Percentiles rank a stretch among this genome's conserved stretches.
phyloP scores from a whole-genome alignment of 495 filamentous ascomycete species.

The Xylaria longipes region DNA sequence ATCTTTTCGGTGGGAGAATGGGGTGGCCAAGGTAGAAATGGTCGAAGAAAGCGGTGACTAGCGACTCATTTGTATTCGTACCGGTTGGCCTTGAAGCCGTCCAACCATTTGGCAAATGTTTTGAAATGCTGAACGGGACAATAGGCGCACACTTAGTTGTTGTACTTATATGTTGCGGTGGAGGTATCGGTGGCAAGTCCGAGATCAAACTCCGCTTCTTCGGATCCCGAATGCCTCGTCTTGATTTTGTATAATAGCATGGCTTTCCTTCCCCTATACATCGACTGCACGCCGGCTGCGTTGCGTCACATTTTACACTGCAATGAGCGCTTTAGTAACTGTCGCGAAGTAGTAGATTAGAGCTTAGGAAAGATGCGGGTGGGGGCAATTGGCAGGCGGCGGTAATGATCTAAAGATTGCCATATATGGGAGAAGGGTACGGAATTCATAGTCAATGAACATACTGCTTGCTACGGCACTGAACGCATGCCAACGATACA shows the following conservation, averaged over 20 bases:
- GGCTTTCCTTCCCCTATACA: conserved; percentile 52
- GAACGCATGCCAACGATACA: conserved; percentile 61
- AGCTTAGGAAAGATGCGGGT: not conserved
- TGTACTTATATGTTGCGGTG: conserved; percentile 19
- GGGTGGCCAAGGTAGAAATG: conserved; percentile 68
- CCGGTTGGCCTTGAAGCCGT: not conserved
- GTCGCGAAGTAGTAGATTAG: not conserved
- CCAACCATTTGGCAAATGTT: conserved; percentile 17
- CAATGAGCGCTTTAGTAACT: conserved; percentile 2
- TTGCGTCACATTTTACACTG: conserved; percentile 63
- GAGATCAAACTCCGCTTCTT: conserved; percentile 47
- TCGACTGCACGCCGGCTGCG: conserved; percentile 53
- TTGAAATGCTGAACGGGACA: conserved; percentile 16
- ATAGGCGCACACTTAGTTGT: conserved; percentile 19
- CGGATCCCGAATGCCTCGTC: conserved; percentile 57
- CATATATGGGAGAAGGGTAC: not conserved
- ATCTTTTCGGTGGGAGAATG: conserved; percentile 56
- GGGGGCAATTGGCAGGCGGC: not conserved
- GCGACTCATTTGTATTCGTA: conserved; percentile 30
- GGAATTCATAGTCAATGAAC: conserved; percentile 7
- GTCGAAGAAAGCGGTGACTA: conserved; percentile 58
- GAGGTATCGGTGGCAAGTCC: conserved; percentile 34
- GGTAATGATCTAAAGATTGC: not conserved
- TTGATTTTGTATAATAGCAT: conserved; percentile 59
- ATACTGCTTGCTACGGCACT: conserved; percentile 61